phyloP scores from a whole-genome alignment of 768 basidiomycete genomes.

The Hericium erinaceus region DNA sequence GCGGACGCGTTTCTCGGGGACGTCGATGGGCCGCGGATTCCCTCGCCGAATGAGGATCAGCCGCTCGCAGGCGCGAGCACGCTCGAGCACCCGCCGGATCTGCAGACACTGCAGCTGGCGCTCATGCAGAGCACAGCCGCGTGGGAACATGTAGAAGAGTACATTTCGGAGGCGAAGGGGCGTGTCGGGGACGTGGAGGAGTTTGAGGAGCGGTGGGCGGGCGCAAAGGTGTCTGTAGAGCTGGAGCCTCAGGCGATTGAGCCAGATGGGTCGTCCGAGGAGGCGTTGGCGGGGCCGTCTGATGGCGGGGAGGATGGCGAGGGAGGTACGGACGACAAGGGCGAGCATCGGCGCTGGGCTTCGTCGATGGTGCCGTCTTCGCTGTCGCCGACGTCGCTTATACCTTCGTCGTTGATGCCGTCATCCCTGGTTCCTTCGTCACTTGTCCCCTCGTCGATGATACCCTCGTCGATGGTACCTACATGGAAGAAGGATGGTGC shows the following conservation, averaged over 20 bases:
- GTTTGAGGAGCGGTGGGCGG: constrained; percentile 8
- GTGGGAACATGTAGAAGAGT: constrained; percentile 1
- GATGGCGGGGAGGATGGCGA: background rate
- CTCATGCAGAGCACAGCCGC: constrained; percentile 3
- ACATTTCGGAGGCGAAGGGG: constrained; percentile 3
- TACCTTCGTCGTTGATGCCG: no score
- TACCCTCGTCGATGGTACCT: no score
- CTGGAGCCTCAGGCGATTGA: constrained; percentile 7
- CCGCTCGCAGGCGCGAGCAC: background rate
- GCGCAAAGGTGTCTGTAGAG: constrained; percentile 8
- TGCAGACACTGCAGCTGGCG: constrained; percentile 8
- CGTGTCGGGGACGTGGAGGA: background rate
- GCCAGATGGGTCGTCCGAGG: background rate
- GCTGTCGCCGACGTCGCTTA: no score
- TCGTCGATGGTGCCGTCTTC: no score
- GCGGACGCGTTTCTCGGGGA: background rate
- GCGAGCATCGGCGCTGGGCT: background rate
- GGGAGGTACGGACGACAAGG: background rate
- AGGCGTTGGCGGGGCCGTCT: background rate
- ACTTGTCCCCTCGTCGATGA: no score
- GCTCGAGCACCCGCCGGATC: background rate
- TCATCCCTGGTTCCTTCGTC: no score
- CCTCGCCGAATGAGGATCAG: background rate
- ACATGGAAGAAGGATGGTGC: no score
- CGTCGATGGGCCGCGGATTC: background rate